A percentile compares a stretch with the other conserved stretches of the same genome.
Evolutionary conservation across 2,329 filamentous ascomycete species (phyloP).

Genomic region (Aureobasidium sp.): DNA sequence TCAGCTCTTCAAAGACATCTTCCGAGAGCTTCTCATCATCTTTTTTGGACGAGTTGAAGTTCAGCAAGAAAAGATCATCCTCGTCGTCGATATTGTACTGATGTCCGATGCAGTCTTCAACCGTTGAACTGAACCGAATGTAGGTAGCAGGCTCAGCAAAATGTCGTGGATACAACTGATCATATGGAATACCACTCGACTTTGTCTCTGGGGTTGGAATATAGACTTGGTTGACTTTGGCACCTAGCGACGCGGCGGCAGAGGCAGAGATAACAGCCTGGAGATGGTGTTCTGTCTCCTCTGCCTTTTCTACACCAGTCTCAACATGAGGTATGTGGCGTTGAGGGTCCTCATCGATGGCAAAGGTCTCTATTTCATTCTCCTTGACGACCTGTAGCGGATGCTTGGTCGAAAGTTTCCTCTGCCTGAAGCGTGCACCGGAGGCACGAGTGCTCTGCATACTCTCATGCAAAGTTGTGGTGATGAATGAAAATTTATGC

Average conservation of each 20-base stretch:
- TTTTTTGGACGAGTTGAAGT: slow-evolving; percentile 67
- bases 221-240: slow-evolving; percentile 54
- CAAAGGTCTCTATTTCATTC: slow-evolving; percentile 61
- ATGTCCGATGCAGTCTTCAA: slow-evolving; percentile 86
- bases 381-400: slow-evolving; percentile 80
- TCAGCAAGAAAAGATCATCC: slow-evolving; percentile 75
- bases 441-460: slow-evolving; percentile 14
- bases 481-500: slow-evolving; percentile 4
- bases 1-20: slow-evolving; percentile 86
- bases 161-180: slow-evolving; percentile 69
- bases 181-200: slow-evolving; percentile 65
- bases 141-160: slow-evolving; percentile 86
- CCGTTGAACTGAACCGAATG: slow-evolving; percentile 95
- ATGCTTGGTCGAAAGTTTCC: slow-evolving; percentile 89
- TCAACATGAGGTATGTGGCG: slow-evolving; percentile 77
- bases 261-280: slow-evolving; percentile 69
- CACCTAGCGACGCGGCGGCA: slow-evolving; percentile 44
- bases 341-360: slow-evolving; percentile 75
- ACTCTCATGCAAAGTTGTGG: slow-evolving; percentile 11
- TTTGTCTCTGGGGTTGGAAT: slow-evolving; percentile 60
- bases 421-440: slow-evolving; percentile 52
- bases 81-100: slow-evolving; percentile 92
- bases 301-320: slow-evolving; percentile 92
- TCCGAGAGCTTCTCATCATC: slow-evolving; percentile 61
- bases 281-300: slow-evolving; percentile 96